Base-by-base conservation (phyloP, 768 basidiomycete genomes). In the Phaffia australis region DNA sequence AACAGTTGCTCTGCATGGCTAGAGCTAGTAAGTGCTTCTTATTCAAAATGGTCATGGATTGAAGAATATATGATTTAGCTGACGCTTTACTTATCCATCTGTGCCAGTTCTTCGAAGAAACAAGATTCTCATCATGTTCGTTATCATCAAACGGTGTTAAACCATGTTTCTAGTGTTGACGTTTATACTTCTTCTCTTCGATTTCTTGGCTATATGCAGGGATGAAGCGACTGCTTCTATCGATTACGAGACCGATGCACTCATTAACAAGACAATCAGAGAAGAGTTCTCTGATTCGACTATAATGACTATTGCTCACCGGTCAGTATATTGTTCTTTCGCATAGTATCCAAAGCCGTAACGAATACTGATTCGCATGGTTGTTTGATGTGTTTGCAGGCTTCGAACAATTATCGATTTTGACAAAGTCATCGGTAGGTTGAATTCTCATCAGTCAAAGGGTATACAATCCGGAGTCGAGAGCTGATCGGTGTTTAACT, bases 1-100 rank as follows among this genome's bases (percentile, higher is more conserved):
- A 88, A 72, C 88, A 90, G 75, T 75, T 90, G n/a, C 79, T 90
- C 9, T 89, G 76, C 73, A 89, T 91, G 88, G 89, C 89, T 6
- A 81, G 88, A 63, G 88, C 89, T 23, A 61, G 60, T 62, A 9
- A 23, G 60, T 62, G 16, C 27, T 23, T 23, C 1, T 27, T 6
- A n/a, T 21, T 27, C 21, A 18, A 25, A 16, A 5, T 23, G 16
- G 14, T 15, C n/a, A 15, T 16, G 49, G 4, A 4, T 27, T 21
- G 60, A 29, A 21, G 18, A 23, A 50, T 3, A 50, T 9, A 11
- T 6, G n/a, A 57, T 57, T 7, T 15, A 57, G 9, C 7, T 29
- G 15, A 14, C 16, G 6, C 23, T 25, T n/a, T 29, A 27, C 23
- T 7, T 29, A 5, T 60, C n/a, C 35, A n/a, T 49, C 42, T 16